Percentiles rank a stretch among this genome's conserved stretches.
phyloP scores from a whole-genome alignment of 2,329 filamentous ascomycete species.

The Monilinia polystroma region DNA sequence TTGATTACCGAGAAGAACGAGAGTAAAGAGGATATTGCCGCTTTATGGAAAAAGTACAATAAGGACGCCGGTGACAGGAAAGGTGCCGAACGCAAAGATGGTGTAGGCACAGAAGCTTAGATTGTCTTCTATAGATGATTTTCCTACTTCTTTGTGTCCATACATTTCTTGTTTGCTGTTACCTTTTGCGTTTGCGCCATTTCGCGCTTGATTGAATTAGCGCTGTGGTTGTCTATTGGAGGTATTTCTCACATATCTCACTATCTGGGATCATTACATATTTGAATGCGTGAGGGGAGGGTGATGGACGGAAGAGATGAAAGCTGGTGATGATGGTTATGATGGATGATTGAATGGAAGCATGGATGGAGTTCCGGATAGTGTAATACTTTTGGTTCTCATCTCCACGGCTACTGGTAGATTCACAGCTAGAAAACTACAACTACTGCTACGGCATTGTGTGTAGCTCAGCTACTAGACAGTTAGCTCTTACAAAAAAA shows the following conservation, averaged over 20 bases:
- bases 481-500: not conserved
- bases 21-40: conserved; percentile 44
- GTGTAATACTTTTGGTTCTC: not conserved
- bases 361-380: conserved; percentile 9
- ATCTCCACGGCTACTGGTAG: not conserved
- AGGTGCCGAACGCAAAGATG: conserved; percentile 38
- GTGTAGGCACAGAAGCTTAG: conserved; percentile 38
- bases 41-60: conserved; percentile 44
- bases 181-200: conserved; percentile 25
- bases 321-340: not conserved
- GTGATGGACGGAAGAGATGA: not conserved
- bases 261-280: not conserved
- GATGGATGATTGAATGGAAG: conserved; percentile 13
- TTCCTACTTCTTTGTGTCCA: not conserved
- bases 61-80: conserved; percentile 39
- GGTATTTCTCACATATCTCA: not conserved
- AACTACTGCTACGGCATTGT: not conserved
- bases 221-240: conserved; percentile 5
- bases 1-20: conserved; percentile 79
- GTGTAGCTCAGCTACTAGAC: not conserved
- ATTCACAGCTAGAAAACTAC: not conserved
- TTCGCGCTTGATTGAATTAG: conserved; percentile 25
- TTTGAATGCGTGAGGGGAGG: not conserved
- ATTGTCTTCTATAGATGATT: conserved; percentile 12
- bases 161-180: not conserved